Base-by-base conservation (phyloP, 305 asterid genomes). In the Ajuga reptans region DNA sequence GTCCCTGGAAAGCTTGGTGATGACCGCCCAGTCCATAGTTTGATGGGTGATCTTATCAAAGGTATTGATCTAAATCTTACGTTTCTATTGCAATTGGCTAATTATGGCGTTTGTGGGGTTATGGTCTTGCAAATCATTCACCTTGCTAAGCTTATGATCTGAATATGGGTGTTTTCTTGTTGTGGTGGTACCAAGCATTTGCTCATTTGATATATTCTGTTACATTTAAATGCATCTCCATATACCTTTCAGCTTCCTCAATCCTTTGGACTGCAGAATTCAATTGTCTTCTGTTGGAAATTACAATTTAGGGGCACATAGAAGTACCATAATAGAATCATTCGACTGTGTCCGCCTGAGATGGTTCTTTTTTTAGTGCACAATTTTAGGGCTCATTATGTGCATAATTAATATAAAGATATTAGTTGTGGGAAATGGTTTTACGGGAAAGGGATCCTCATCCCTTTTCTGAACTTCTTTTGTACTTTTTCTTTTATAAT, bases 21-120 rank as follows among this genome's bases (percentile, higher is more conserved):
- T 80, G 95, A 90, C 72, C 95, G 99, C 62, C 99, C 95, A 60
- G 81, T 90, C 77, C 85, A 76, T 62, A 86, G 89, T 83, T 76
- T 93, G 81, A 93, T 93, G 99, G 99, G 99, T 74, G 99, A 93
- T 84, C 92, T 93, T 75, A 69, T 93, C 72, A 90, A 93, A 89
- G 99, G 99, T 93, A 75, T 37, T 39, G 56, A 54, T 56, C 61
- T 75, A 45, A 24, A 47, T 59, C 66, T 50, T 54, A 6, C 3
- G 27, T 33, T 15, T 55, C 47, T 45, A 41, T 49, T 72, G 60
- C 74, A 63, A 31, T 71, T 53, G n/a, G 58, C 56, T 52, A 15
- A 61, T 69, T 65, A 58, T 69, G 73, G 43, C 64, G 50, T 65
- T 37, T 39, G 27, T 16, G 43, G 64, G 49, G 18, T 34, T 64